phyloP scores from a whole-genome alignment of 2,329 filamentous ascomycete genomes.

The Arthroderma sp. region DNA sequence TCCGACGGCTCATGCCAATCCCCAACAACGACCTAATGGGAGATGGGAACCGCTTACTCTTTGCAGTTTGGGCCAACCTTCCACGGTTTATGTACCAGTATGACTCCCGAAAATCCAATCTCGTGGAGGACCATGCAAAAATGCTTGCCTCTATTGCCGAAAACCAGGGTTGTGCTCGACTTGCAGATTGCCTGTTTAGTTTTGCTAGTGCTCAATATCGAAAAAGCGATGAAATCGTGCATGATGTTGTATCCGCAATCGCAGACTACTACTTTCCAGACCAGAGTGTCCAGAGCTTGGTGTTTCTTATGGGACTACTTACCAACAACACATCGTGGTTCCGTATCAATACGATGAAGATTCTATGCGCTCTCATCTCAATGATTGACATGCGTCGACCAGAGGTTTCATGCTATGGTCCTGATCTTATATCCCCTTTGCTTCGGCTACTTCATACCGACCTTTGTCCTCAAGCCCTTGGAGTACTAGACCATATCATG shows the following conservation, averaged over 20 bases:
- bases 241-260: conserved; percentile 59
- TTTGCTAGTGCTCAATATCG: conserved; percentile 57
- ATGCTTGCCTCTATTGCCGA: conserved; percentile 61
- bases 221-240: conserved; percentile 61
- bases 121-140: conserved; percentile 50
- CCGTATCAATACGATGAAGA: conserved; percentile 82
- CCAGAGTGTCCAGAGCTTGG: conserved; percentile 71
- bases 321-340: conserved; percentile 85
- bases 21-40: conserved; percentile 73
- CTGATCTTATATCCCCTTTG: conserved; percentile 87
- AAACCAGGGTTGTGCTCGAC: conserved; percentile 51
- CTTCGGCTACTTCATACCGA: conserved; percentile 82
- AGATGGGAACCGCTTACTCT: conserved; percentile 67
- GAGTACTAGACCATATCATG: conserved; percentile 90
- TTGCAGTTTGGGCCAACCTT: conserved; percentile 80
- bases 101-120: conserved; percentile 47
- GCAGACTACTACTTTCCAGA: conserved; percentile 66
- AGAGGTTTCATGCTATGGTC: conserved; percentile 79
- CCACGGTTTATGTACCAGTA: conserved; percentile 71
- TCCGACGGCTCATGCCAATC: conserved; percentile 66
- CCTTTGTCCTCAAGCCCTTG: conserved; percentile 80
- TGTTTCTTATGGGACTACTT: conserved; percentile 79
- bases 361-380: conserved; percentile 71
- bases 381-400: conserved; percentile 86
- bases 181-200: conserved; percentile 56